phyloP scores from a whole-genome alignment of 1,139 yeast genomes.

The Debaryomyces sp. region DNA sequence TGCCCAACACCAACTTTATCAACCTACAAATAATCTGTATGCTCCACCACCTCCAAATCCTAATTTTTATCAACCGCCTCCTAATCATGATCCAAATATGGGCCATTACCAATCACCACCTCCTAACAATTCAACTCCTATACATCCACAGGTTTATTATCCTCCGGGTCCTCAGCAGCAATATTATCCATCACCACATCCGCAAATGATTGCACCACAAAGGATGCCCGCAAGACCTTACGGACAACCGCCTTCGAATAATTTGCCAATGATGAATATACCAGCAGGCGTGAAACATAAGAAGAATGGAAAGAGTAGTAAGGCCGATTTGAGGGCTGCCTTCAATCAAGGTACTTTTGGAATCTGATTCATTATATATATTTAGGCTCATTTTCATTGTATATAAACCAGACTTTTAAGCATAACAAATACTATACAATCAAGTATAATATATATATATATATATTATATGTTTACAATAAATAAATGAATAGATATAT shows the following conservation, averaged over 20 bases:
- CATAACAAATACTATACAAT: neutral
- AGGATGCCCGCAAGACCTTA: constrained; percentile 5
- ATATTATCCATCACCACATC: neutral
- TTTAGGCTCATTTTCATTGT: neutral
- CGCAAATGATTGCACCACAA: constrained; percentile 8
- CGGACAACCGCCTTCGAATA: constrained; percentile 26
- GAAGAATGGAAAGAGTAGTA: constrained; percentile 38
- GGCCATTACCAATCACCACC: neutral
- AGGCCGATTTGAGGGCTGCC: constrained; percentile 46
- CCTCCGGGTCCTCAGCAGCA: neutral
- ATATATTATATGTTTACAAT: neutral
- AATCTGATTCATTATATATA: constrained; percentile 21
- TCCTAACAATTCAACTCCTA: constrained; percentile 10
- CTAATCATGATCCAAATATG: neutral
- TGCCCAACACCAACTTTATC: neutral
- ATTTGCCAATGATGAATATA: constrained; percentile 39
- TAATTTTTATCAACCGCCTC: neutral
- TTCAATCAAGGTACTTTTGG: constrained; percentile 46
- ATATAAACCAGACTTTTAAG: neutral
- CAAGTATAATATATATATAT: neutral
- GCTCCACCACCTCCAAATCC: constrained; percentile 1
- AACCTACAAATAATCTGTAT: neutral
- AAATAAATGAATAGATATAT: neutral
- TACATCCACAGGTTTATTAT: constrained; percentile 6
- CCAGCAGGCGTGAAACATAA: constrained; percentile 38